These are phyloP conservation scores for Cornus florida DNA, from an alignment of 148 eudicot genomes.

Conservation along the genomic window DNA sequence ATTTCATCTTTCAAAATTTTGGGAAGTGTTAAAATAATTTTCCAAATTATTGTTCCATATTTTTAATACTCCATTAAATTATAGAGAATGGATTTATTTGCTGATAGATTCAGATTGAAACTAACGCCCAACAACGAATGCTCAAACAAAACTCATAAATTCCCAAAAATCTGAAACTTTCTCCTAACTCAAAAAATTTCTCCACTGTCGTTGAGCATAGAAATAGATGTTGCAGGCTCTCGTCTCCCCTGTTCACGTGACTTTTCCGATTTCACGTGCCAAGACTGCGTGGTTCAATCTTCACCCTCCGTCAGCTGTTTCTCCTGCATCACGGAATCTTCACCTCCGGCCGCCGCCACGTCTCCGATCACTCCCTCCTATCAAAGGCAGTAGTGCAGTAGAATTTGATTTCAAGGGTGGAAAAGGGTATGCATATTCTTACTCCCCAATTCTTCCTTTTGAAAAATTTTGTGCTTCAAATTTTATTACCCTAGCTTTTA, in stretches of 20 bases:
- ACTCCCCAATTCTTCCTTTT: conserved; percentile 1
- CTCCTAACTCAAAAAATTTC: neutral
- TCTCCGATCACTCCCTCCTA: conserved; percentile 21
- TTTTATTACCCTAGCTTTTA: neutral
- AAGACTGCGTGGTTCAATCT: conserved; percentile 15
- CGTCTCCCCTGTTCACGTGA: conserved; percentile 7
- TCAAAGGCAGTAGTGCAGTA: conserved; percentile 20
- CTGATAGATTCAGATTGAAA: too few species aligned
- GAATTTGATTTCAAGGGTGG: conserved; percentile 53
- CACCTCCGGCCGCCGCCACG: conserved; percentile 17
- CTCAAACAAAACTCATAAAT: neutral
- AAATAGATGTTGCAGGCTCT: conserved; percentile 17
- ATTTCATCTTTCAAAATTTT: too few species aligned
- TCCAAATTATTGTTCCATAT: too few species aligned
- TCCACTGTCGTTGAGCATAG: neutral
- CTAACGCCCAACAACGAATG: conserved; percentile 1
- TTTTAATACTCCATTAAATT: too few species aligned
- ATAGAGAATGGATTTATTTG: too few species aligned
- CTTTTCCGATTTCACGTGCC: conserved; percentile 16
- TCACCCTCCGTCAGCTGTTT: conserved; percentile 21
- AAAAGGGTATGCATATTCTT: conserved; percentile 37
- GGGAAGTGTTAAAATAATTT: too few species aligned
- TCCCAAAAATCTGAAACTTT: neutral
- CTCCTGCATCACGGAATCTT: conserved; percentile 10
- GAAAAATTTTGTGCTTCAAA: neutral